Base-by-base conservation (phyloP, 1,284 basidiomycete species). In the Moesziomyces parantarcticus region DNA sequence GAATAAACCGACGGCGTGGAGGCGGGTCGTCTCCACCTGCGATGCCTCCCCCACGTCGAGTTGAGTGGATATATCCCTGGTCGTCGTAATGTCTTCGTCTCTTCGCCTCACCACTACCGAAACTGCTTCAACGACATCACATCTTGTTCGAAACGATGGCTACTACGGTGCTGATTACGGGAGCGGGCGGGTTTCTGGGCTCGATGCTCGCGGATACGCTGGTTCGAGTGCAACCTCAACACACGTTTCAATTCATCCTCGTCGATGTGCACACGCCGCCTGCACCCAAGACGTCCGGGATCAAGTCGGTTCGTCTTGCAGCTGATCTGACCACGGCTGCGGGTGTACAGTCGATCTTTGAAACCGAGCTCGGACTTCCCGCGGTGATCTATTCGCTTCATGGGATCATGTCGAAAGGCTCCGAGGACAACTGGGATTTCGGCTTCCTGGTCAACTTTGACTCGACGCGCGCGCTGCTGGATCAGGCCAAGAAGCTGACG, bases 371-470 rank as follows among this genome's bases (percentile, higher is more conserved):
- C 11, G 75, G 72, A 5, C 26, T 54, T 11, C 75, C 75, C 0
- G 34, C 49, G 14, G 64, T 71, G 20, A 71, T 75, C 58, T 75
- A 74, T 60, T 68, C 68, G 9, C 48, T 77, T 44, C 75, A 77
- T 50, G 75, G 75, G 0, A 77, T 77, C 63, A 77, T 77, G 75
- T 67, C 60, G 21, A 63, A 70, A 46, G 75, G 75, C 14, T 45
- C 57, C 22, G 75, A 74, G 29, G 72, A 65, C 23, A 54, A 70
- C 48, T 75, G 67, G 67, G 72, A 77, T 16, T 39, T 71, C 14
- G 75, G 75, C 3, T 63, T 77, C 45, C 40, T 34, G 5, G 60
- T 77, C 55, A 77, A 77, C 50, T 60, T 77, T 23, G 75, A 75
- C 49, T 71, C 67, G 8, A 75, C 72, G 0, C 51, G 60, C 18